Evolutionary conservation across 257 asterid species (phyloP).

Genomic region (Solanum etuberosum): DNA sequence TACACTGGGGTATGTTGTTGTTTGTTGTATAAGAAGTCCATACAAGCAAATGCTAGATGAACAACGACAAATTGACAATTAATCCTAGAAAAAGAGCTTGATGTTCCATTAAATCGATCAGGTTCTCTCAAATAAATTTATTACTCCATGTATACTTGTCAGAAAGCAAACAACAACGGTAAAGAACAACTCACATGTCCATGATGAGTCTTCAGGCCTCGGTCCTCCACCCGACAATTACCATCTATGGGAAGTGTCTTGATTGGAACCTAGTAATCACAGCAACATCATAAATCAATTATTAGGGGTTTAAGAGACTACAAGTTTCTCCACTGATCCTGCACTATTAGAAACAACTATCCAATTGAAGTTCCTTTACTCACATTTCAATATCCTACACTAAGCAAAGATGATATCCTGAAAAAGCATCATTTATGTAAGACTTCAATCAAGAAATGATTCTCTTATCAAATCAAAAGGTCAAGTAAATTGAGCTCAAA

Average conservation of each 20-base stretch:
- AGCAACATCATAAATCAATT: constrained; percentile 1
- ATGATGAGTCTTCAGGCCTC: constrained; percentile 90
- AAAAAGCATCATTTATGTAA: not conserved
- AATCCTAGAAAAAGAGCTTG: not conserved
- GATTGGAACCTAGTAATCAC: constrained; percentile 57
- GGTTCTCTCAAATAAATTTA: not conserved
- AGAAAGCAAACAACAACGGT: not conserved
- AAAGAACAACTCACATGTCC: constrained; percentile 61
- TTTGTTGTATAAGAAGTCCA: not conserved
- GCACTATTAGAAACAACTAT: not conserved
- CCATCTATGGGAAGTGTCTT: constrained; percentile 82
- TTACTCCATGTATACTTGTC: not conserved
- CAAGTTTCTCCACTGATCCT: not conserved
- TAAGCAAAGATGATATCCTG: not conserved
- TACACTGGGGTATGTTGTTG: not conserved
- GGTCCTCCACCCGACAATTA: constrained; percentile 93
- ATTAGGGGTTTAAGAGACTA: not conserved
- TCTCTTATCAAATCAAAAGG: not conserved
- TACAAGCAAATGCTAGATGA: not conserved
- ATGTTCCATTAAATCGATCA: not conserved
- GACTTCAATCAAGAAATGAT: not conserved
- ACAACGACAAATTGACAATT: not conserved
- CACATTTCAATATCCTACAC: not conserved
- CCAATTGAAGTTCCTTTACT: not conserved
- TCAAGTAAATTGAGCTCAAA: not conserved